Base-by-base conservation (phyloP, 1,139 yeast species). In the Meyerozyma elateridarum region DNA sequence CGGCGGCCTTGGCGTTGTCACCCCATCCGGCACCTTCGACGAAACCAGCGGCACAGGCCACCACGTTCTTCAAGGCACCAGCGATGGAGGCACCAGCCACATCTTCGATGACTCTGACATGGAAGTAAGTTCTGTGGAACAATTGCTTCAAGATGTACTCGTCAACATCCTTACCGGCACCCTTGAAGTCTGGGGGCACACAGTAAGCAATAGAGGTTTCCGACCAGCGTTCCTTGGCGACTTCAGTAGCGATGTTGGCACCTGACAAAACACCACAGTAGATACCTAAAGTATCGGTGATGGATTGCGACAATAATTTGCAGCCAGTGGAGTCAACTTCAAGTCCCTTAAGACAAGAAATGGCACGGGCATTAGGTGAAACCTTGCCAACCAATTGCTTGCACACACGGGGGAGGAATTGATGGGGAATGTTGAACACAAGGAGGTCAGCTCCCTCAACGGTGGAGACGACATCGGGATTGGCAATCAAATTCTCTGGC, bases 11-110 rank as follows among this genome's bases (percentile, higher is more conserved):
- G 46, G 97, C 96, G 55, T 89, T 89, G 64, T 87, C 95, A 56
- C 97, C 97, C 96, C 97, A 89, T 36, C 95, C 95, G 40, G 83
- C 73, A 47, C 96, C 96, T 62, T 85, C 95, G 40, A 88, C 96
- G 54, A 88, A 84, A 34, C 96, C 97, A 36, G 93, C 95, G 36
- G 93, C 88, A 51, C 85, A 71, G 33, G 96, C 96, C 45, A 88
- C 85, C 24, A 89, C 88, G 62, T 89, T 89, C 67, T 89, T 89
- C 57, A 89, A 72, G 4, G 97, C 97, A 50, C 96, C 97, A 25
- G 95, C 94, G 44, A 89, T 75, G 12, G 95, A 84, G 36, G 88
- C 89, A 53, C 97, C 97, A 18, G 91, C 91, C 36, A 88, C 91
- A 56, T 89, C 97, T 40, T 80, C 78, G 37, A 85, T 76, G 37